Base-by-base conservation (phyloP, 208 protist species). In the Crithidia bombi region DNA sequence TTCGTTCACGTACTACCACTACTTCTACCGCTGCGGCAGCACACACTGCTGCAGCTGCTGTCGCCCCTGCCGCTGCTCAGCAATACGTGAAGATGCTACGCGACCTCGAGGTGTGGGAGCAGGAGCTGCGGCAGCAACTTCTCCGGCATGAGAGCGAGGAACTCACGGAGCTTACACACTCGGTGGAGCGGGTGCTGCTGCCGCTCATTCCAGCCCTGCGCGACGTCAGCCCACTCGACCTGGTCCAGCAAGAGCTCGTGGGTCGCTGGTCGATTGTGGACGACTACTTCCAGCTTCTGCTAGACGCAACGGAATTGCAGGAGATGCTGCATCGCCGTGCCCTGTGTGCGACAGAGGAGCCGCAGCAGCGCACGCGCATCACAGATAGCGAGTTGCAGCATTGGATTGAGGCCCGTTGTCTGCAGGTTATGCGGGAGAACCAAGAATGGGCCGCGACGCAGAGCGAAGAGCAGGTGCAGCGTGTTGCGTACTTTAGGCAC, bases 361-460 rank as follows among this genome's bases (percentile, higher is more conserved):
- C 70, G 44, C 52, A 43, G 51, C 21, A 41, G 30, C 70, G 70
- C 28, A 68, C 35, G 46, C 44, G 19, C 9, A 54, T 75, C 25
- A 36, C 55, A 21, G 25, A 69, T 15, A 35, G 32, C 7, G 70
- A 75, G 46, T 52, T 64, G 25, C 54, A 52, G 39, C 32, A 75
- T 62, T 75, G 70, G 70, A 75, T 75, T 17, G 62, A 62, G 38
- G 43, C 70, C n/a, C 62, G 70, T 23, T 52, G 54, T n/a, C 62
- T 69, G 62, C 61, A 75, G 10, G 62, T 75, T 25, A 75, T 57
- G 62, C 70, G 70, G 3, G 62, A 75, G 50, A 64, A 50, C 17
- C 41, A 56, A 15, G 70, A 68, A 21, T 65, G 52, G 6, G 47
- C 70, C 5, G n/a, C 51, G 15, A 54, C 54, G 54, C 39, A 75